Conservation (phyloP, 1,284 basidiomycete species). For the Puccinia novopanici region DNA sequence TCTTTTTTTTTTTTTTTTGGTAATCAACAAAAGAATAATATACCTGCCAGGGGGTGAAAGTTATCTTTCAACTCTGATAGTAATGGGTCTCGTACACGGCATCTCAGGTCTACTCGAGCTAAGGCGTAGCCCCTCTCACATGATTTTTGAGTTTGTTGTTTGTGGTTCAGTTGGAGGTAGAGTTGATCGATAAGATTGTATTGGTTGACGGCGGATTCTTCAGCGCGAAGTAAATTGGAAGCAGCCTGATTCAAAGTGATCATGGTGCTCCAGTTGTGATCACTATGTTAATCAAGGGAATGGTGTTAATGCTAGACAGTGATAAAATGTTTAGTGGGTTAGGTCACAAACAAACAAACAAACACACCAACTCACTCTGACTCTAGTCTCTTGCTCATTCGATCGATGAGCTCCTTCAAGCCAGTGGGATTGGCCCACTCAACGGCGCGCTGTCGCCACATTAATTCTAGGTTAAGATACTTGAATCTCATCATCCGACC, state of each 20-base stretch:
- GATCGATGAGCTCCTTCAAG: constrained; percentile 14
- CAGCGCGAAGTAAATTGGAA: constrained; percentile 6
- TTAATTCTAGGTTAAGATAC: constrained; percentile 37
- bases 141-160: neutral
- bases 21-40: neutral
- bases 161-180: constrained; percentile 6
- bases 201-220: constrained; percentile 20
- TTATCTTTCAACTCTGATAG: constrained; percentile 11
- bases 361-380: constrained; percentile 7
- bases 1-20: neutral
- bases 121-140: constrained; percentile 38
- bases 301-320: neutral
- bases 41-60: constrained; percentile 28
- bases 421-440: constrained; percentile 41
- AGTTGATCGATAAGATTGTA: constrained; percentile 14
- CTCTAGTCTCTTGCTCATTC: constrained; percentile 22
- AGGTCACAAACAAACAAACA: neutral
- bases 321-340: neutral
- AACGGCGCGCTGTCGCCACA: constrained; percentile 40
- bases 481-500: constrained; percentile 34
- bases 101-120: constrained; percentile 39
- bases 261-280: constrained; percentile 47
- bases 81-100: constrained; percentile 4
- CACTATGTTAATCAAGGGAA: constrained; percentile 4
- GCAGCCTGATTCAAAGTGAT: constrained; percentile 33